Conservation (phyloP, 192 early-diverging fungal species). For the Backusella tarrabulga region DNA sequence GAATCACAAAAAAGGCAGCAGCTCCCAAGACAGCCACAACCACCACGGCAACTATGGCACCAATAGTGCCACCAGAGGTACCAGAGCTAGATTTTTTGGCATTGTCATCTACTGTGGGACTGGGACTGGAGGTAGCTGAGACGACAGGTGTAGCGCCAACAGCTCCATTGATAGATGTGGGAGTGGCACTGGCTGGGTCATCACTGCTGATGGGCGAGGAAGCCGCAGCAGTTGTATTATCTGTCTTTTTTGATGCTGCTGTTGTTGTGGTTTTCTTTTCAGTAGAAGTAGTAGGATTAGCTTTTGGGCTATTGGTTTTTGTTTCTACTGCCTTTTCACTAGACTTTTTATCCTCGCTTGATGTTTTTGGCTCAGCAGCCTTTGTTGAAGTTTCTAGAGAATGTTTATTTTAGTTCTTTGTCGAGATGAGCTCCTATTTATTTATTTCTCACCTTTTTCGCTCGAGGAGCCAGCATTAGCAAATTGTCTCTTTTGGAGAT, state of each 20-base stretch:
- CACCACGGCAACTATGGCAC: conserved; percentile 31
- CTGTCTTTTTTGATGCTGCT: neutral
- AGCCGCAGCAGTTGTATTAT: neutral
- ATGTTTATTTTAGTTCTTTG: neutral
- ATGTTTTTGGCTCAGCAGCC: neutral
- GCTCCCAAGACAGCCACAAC: conserved; percentile 20
- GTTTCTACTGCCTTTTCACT: neutral
- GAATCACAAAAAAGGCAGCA: conserved; percentile 22
- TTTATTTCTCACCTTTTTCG: neutral
- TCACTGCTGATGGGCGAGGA: neutral
- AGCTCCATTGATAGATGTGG: neutral
- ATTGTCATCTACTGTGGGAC: neutral
- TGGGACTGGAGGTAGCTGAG: neutral
- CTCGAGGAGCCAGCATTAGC: neutral
- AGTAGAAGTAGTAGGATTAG: neutral
- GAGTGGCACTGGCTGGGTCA: neutral
- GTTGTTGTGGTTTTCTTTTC: neutral
- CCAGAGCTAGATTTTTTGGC: neutral
- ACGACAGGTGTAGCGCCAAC: neutral
- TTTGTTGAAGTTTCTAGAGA: neutral
- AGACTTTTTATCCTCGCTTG: neutral
- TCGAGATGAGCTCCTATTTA: neutral
- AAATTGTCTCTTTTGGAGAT: neutral
- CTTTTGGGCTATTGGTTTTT: neutral
- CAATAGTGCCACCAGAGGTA: conserved; percentile 28